Conservation (phyloP, 1,284 basidiomycete species). For the Cutaneotrichosporon arboriforme region DNA sequence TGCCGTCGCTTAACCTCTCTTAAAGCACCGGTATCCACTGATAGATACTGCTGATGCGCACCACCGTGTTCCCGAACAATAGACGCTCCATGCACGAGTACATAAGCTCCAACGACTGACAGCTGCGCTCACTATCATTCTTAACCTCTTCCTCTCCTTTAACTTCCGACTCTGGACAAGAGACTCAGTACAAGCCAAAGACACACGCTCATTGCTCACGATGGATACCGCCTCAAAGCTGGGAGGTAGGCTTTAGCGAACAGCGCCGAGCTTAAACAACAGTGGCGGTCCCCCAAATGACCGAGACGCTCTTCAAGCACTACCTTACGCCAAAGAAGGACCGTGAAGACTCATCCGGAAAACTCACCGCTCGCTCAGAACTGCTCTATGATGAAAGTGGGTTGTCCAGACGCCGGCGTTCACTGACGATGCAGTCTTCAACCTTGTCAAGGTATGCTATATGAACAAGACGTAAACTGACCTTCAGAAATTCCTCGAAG, state of each 20-base stretch:
- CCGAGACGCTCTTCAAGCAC: constrained; percentile 68
- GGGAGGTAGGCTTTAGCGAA: background rate
- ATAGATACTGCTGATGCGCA: too few relatives aligned
- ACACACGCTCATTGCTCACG: constrained; percentile 31
- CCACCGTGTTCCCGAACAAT: too few relatives aligned
- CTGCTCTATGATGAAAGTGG: constrained; percentile 68
- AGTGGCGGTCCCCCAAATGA: constrained; percentile 11
- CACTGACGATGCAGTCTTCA: constrained; percentile 3
- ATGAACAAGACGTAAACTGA: too few relatives aligned
- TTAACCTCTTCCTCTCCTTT: constrained; percentile 16
- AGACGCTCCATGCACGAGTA: background rate
- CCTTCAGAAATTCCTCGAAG: constrained; percentile 58
- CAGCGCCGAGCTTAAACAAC: background rate
- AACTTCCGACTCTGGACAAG: too few relatives aligned
- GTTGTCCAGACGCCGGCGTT: constrained; percentile 3
- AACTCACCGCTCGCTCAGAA: constrained; percentile 63
- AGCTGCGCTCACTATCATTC: constrained; percentile 19
- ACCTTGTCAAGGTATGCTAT: constrained; percentile 55
- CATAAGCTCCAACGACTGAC: background rate
- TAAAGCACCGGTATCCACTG: too few relatives aligned
- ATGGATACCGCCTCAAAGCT: background rate
- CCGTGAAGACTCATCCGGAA: constrained; percentile 33
- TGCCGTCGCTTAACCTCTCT: too few relatives aligned
- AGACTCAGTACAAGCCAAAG: too few relatives aligned
- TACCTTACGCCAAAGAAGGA: constrained; percentile 62